Evolutionary conservation across 352 stramenopile species (phyloP), one percentile per base, ranked within the genome.

Genomic region (Phytophthora pisi): DNA sequence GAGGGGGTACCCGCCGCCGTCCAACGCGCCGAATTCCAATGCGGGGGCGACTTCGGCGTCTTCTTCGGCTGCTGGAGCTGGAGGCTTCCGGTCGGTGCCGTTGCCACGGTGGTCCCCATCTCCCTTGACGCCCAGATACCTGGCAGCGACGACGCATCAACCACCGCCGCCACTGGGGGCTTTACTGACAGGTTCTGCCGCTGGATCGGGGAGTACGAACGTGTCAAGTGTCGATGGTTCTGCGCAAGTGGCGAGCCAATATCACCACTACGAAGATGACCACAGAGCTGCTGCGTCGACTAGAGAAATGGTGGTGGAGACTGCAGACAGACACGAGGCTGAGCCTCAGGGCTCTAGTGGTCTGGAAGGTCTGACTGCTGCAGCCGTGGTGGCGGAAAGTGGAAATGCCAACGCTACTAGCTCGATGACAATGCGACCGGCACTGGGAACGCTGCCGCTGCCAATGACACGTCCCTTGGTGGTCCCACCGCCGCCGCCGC

Each of bases 71-170:
- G 47, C 57, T 63, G 63, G 52, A 7, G 38, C 52, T 65, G 40
- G 54, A 34, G 49, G 28, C 3, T 66, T 61, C 11, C 46, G 42
- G 26, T 60, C 65, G 15, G 61, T 72, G 30, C n/a, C 60, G 10
- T 61, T 70, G 51, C 58, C 65, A 5, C 54, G 56, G 1, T 77
- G 64, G 69, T 70, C 64, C 26, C 46, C 55, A 23, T 59, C 65
- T 54, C 65, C 65, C 10, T 59, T 77, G 51, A 77, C 64, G 24
- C 69, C 64, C 10, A 67, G 60, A 71, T 70, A 71, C 20, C 59
- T 74, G n/a, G 42, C 63, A 46, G 23, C 57, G 11, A 54, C 49
- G 18, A 66, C 68, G 9, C 58, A 73, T 10, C 60, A 65, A 26
- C 59, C 53, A 0, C 61, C 64, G 5, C 45, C 52, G 8, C 55